Percentiles rank a stretch among this genome's conserved stretches.
Conservation (phyloP, 306 rosid species). For the Clitoria ternatea region DNA sequence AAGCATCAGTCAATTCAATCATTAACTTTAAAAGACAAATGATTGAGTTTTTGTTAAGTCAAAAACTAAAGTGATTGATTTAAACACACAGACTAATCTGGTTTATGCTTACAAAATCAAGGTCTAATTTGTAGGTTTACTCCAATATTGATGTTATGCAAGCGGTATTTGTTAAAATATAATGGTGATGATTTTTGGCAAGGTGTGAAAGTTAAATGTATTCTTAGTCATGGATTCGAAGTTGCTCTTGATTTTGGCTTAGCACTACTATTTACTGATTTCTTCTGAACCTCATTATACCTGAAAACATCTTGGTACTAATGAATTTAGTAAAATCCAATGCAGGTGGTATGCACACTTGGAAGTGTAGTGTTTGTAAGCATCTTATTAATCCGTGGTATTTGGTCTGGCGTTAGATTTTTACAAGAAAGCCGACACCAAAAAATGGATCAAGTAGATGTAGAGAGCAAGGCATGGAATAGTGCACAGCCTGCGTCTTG, state of each 20-base stretch:
- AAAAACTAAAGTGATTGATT: no score
- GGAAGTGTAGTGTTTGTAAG: slow-evolving; percentile 71
- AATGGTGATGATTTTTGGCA: neutral
- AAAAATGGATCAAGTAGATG: slow-evolving; percentile 32
- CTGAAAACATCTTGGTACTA: neutral
- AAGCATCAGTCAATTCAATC: no score
- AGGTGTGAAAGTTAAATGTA: neutral
- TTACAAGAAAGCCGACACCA: slow-evolving; percentile 50
- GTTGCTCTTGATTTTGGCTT: neutral
- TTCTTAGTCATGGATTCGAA: neutral
- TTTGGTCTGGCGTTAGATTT: slow-evolving; percentile 61
- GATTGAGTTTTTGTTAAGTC: no score
- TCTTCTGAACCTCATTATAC: neutral
- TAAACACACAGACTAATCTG: no score
- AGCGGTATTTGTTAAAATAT: neutral
- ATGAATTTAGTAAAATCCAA: neutral
- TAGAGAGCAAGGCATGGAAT: slow-evolving; percentile 49
- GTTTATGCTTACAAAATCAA: no score
- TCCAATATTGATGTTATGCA: no score
- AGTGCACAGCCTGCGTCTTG: slow-evolving; percentile 55
- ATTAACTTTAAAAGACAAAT: no score
- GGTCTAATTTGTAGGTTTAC: no score
- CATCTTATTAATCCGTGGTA: slow-evolving; percentile 71
- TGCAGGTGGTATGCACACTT: slow-evolving; percentile 73
- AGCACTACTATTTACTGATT: neutral